A percentile compares a stretch with the other conserved stretches of the same genome.
phyloP scores from a whole-genome alignment of 2,329 filamentous ascomycete species.

The Pestalotiopsis sp. region DNA sequence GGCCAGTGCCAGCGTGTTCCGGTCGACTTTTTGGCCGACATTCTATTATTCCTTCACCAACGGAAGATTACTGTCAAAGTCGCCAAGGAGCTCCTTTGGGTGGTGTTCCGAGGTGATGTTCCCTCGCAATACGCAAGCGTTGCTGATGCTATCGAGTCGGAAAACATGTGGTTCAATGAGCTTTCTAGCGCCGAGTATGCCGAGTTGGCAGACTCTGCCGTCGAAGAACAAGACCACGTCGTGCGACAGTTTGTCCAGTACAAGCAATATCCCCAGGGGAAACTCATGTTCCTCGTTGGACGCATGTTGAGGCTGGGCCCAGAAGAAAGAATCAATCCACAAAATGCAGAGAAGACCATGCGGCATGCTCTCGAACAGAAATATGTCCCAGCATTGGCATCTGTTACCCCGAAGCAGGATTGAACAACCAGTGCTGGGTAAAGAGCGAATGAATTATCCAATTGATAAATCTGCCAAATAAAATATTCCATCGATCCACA shows the following conservation, averaged over 20 bases:
- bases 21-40: conserved; percentile 49
- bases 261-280: conserved; percentile 55
- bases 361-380: conserved; percentile 30
- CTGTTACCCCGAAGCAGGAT: background rate
- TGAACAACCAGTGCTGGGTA: background rate
- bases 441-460: background rate
- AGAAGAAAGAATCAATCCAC: conserved; percentile 57
- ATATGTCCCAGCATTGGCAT: conserved; percentile 23
- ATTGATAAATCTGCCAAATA: background rate
- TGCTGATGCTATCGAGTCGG: conserved; percentile 44
- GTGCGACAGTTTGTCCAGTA: conserved; percentile 47
- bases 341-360: conserved; percentile 51
- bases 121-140: conserved; percentile 40
- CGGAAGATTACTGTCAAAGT: conserved; percentile 57
- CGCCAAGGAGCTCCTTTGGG: conserved; percentile 60
- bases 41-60: conserved; percentile 50
- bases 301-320: conserved; percentile 59
- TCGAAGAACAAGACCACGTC: conserved; percentile 49
- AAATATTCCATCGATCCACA: background rate
- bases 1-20: conserved; percentile 52
- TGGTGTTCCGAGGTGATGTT: conserved; percentile 51
- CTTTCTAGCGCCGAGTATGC: conserved; percentile 50
- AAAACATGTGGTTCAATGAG: conserved; percentile 58
- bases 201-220: conserved; percentile 44
- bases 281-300: conserved; percentile 63